Conservation (phyloP, 116 monocot species). For the Iris pallida region DNA sequence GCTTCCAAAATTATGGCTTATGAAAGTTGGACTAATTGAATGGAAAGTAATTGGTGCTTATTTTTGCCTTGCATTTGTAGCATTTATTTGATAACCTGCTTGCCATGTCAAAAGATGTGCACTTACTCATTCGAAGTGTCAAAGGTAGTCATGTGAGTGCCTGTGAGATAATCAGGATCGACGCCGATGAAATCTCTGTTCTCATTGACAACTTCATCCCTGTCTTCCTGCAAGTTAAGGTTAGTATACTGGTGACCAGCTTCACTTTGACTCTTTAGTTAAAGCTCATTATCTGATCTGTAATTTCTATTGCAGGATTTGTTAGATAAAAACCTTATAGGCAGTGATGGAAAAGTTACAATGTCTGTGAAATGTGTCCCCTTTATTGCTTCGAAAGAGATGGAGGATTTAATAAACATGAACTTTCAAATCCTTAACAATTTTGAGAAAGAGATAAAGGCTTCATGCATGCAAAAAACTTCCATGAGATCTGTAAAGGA, state of each 20-base stretch:
- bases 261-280: not conserved
- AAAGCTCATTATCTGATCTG: constrained; percentile 10
- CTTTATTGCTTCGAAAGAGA: constrained; percentile 40
- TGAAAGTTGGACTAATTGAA: too few relatives aligned
- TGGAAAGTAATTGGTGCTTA: too few relatives aligned
- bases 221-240: constrained; percentile 65
- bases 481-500: constrained; percentile 34
- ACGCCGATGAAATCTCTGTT: constrained; percentile 20
- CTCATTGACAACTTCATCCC: constrained; percentile 41
- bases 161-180: constrained; percentile 32
- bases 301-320: constrained; percentile 45
- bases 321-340: constrained; percentile 58
- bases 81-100: constrained; percentile 61
- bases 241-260: constrained; percentile 9
- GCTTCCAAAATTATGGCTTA: not conserved
- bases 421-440: constrained; percentile 41
- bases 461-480: constrained; percentile 6
- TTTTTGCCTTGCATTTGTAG: constrained; percentile 27
- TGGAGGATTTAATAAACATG: constrained; percentile 38
- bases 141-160: constrained; percentile 39
- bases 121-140: constrained; percentile 33
- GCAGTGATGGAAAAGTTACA: constrained; percentile 16
- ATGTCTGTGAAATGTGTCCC: constrained; percentile 12
- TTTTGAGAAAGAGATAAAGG: constrained; percentile 34
- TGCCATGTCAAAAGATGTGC: constrained; percentile 46